Conservation (phyloP, 306 rosid genomes). For the Citrullus mucosospermus region DNA sequence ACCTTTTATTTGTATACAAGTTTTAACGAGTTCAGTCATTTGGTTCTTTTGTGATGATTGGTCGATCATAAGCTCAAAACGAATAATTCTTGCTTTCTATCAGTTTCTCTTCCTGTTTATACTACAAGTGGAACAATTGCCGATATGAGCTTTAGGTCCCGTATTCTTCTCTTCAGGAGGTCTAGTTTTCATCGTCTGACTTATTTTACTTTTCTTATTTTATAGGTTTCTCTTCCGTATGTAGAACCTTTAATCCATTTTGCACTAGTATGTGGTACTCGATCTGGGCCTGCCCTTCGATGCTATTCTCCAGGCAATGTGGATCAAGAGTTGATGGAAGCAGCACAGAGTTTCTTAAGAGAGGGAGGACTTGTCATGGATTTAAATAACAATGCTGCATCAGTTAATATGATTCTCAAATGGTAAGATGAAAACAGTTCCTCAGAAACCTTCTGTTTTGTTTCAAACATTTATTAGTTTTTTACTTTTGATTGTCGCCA, state of each 20-base stretch:
- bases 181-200: background rate
- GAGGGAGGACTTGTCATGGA: constrained; percentile 51
- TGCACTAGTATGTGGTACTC: constrained; percentile 64
- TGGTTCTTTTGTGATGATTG: background rate
- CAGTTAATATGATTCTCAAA: constrained; percentile 55
- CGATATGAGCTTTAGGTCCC: background rate
- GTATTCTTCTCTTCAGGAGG: background rate
- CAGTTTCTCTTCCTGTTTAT: background rate
- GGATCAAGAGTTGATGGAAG: constrained; percentile 66
- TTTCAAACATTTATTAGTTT: background rate
- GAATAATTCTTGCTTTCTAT: background rate
- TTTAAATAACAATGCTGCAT: constrained; percentile 36
- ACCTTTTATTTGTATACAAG: background rate
- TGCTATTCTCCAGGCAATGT: constrained; percentile 69
- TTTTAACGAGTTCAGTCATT: background rate
- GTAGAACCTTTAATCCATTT: constrained; percentile 84
- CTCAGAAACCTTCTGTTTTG: background rate
- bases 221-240: constrained; percentile 71
- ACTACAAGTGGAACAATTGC: background rate
- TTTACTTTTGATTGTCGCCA: background rate
- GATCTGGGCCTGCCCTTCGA: constrained; percentile 64
- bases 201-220: constrained; percentile 5
- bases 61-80: background rate
- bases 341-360: constrained; percentile 52
- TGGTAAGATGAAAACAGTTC: constrained; percentile 42